Evolutionary conservation across 2,329 filamentous ascomycete species (phyloP).

Genomic region (Talaromyces verruculosus): DNA sequence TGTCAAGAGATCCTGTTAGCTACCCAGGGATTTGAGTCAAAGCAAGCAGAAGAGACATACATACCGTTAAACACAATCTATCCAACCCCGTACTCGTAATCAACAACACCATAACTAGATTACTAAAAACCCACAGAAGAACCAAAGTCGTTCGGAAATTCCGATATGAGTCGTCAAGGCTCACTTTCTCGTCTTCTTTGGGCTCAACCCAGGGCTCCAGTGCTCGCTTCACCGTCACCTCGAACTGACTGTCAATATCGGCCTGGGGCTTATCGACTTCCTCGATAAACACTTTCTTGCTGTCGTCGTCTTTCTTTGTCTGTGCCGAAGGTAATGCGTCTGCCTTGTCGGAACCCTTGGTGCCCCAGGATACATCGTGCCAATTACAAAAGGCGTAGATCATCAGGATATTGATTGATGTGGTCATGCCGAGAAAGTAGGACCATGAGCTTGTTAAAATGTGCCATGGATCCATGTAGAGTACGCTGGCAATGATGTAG

Average conservation of each 20-base stretch:
- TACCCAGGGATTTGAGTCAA: neutral
- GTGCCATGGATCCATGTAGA: slow-evolving; percentile 99
- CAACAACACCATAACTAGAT: neutral
- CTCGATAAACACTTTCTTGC: slow-evolving; percentile 84
- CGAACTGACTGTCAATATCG: slow-evolving; percentile 97
- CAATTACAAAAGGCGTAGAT: slow-evolving; percentile 99
- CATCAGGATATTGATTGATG: slow-evolving; percentile 99
- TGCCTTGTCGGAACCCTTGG: slow-evolving; percentile 95
- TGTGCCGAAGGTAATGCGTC: slow-evolving; percentile 88
- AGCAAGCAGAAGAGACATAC: slow-evolving; percentile 40
- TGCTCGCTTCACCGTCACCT: slow-evolving; percentile 91
- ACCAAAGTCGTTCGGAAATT: slow-evolving; percentile 90
- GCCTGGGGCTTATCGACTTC: slow-evolving; percentile 96
- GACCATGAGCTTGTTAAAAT: slow-evolving; percentile 96
- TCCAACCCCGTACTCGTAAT: neutral
- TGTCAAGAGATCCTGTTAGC: slow-evolving; percentile 32
- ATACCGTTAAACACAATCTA: slow-evolving; percentile 62
- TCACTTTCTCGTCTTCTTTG: slow-evolving; percentile 67
- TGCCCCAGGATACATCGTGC: slow-evolving; percentile 99
- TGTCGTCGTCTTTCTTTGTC: slow-evolving; percentile 81
- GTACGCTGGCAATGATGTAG: slow-evolving; percentile 93
- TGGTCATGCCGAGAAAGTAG: slow-evolving; percentile 90
- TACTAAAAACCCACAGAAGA: slow-evolving; percentile 32
- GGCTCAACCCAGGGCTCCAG: slow-evolving; percentile 77
- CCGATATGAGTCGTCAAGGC: slow-evolving; percentile 96